Conservation (phyloP, 257 asterid genomes). For the Nicotiana obtusifolia region DNA sequence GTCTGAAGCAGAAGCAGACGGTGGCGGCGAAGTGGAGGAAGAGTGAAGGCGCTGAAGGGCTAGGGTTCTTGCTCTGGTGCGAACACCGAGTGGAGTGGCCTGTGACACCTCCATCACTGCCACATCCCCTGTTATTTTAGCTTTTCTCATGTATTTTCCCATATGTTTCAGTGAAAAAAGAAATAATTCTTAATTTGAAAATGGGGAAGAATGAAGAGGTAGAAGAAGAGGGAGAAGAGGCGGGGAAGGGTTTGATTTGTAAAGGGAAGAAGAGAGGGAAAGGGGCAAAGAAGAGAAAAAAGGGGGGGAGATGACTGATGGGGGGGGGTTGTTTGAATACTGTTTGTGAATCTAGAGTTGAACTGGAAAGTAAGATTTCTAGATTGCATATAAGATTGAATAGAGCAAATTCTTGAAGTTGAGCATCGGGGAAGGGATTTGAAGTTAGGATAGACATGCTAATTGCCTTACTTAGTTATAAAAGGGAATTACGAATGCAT, state of each 20-base stretch:
- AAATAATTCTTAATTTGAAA: background rate
- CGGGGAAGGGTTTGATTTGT: slow-evolving; percentile 1
- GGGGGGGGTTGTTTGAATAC: no score
- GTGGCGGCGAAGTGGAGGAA: slow-evolving; percentile 11
- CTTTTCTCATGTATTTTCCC: slow-evolving; percentile 60
- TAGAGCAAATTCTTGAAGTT: no score
- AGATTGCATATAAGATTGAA: no score
- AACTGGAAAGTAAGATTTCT: no score
- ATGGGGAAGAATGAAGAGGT: no score
- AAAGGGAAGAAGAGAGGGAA: background rate
- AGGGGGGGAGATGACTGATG: no score
- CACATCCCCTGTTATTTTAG: slow-evolving; percentile 39
- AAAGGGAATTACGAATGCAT: no score
- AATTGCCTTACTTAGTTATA: no score
- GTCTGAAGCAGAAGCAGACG: slow-evolving; percentile 19
- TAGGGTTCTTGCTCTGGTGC: slow-evolving; percentile 73
- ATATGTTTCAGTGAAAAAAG: slow-evolving; percentile 7
- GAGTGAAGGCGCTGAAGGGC: slow-evolving; percentile 54
- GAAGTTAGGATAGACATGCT: no score
- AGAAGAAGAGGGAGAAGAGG: background rate
- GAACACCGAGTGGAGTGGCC: slow-evolving; percentile 49
- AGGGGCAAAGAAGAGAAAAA: background rate
- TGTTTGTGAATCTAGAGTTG: no score
- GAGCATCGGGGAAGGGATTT: no score
- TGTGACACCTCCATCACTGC: slow-evolving; percentile 50